A percentile compares a stretch with the other conserved stretches of the same genome.
Conservation (phyloP, 495 filamentous ascomycete species). For the Bryoglossum gracile region DNA sequence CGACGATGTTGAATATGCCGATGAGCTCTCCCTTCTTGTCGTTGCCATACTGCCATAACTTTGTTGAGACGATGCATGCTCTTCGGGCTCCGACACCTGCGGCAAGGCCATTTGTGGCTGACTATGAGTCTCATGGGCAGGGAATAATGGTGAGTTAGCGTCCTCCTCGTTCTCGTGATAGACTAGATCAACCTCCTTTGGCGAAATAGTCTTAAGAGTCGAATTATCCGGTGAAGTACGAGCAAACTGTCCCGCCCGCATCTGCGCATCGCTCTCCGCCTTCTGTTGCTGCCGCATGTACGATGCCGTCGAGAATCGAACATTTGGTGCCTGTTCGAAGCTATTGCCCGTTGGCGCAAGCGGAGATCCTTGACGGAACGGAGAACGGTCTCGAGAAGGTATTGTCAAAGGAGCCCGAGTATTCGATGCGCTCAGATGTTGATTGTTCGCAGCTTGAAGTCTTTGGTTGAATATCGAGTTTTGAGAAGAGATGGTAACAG, state of each 20-base stretch:
- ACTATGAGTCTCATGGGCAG: too few species aligned
- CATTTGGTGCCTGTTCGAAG: conserved; percentile 31
- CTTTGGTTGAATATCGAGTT: conserved; percentile 65
- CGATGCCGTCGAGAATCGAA: conserved; percentile 48
- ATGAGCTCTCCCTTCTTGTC: conserved; percentile 34
- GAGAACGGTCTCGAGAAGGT: conserved; percentile 65
- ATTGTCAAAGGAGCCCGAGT: conserved; percentile 35
- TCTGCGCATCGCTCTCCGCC: conserved; percentile 48
- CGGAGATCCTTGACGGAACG: conserved; percentile 73
- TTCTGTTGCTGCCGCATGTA: conserved; percentile 54
- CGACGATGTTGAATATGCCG: conserved; percentile 30
- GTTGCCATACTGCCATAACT: conserved; percentile 40
- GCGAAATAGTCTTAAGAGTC: conserved; percentile 85
- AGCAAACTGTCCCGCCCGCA: conserved; percentile 44
- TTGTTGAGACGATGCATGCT: conserved; percentile 27
- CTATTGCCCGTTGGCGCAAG: conserved; percentile 46
- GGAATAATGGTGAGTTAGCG: conserved; percentile 62
- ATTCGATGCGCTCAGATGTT: conserved; percentile 54
- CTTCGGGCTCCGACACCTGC: too few species aligned
- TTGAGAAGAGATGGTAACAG: conserved; percentile 41
- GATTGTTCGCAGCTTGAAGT: conserved; percentile 69
- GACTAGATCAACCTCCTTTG: conserved; percentile 86
- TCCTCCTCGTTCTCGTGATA: conserved; percentile 69
- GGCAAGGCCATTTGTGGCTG: too few species aligned
- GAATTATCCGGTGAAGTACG: conserved; percentile 34